Conservation (phyloP, 108 stramenopile species). For the Skeletonema menzelii region DNA sequence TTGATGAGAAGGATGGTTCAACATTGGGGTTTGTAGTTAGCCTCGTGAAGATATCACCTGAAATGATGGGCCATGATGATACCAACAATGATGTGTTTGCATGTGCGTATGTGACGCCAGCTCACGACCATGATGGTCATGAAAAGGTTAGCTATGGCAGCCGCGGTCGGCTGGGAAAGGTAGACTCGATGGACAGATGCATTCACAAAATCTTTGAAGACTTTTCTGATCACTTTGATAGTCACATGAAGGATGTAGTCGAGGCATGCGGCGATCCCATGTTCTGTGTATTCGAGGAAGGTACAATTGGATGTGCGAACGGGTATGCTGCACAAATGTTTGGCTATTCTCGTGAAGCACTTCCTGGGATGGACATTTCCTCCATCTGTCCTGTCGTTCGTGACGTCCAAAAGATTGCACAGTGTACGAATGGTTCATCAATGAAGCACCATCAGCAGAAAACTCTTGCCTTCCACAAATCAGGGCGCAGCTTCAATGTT, state of each 20-base stretch:
- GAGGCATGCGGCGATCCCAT: conserved; percentile 47
- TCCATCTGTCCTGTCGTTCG: conserved; percentile 40
- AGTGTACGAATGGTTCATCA: conserved; percentile 21
- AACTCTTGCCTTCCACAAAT: conserved; percentile 15
- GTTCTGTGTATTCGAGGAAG: conserved; percentile 38
- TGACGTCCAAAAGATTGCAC: conserved; percentile 23
- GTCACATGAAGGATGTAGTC: conserved; percentile 34
- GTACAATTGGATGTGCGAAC: conserved; percentile 44
- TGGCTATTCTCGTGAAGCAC: conserved; percentile 36
- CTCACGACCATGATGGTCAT: conserved; percentile 1
- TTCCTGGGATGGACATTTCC: conserved; percentile 36
- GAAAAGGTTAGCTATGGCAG: neutral
- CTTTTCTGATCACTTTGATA: neutral
- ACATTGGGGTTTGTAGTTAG: conserved; percentile 9
- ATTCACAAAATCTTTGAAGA: conserved; percentile 8
- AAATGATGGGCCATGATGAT: neutral
- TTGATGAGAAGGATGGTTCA: conserved; percentile 12
- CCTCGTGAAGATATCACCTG: conserved; percentile 9
- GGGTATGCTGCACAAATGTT: conserved; percentile 30
- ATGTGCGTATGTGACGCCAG: conserved; percentile 21
- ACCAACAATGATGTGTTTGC: conserved; percentile 15
- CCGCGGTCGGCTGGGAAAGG: neutral
- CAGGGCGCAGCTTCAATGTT: conserved; percentile 28
- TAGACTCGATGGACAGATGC: neutral
- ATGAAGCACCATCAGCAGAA: conserved; percentile 36